Evolutionary conservation across 805 yeast species (phyloP).

Genomic region (Yamadazyma sp.): DNA sequence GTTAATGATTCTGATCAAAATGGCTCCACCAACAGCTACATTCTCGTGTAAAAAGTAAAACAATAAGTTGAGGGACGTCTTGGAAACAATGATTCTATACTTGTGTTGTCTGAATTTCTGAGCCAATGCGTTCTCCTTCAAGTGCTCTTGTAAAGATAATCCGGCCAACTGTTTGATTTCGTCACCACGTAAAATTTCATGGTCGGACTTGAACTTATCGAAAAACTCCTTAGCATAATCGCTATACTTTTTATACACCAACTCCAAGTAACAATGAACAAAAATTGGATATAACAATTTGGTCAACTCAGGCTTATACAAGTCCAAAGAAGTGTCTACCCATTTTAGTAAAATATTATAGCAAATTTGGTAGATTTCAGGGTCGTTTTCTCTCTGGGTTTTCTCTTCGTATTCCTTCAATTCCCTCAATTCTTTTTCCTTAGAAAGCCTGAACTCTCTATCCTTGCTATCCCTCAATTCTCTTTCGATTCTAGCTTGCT

Average conservation of each 20-base stretch:
- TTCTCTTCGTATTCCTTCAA: conserved; percentile 44
- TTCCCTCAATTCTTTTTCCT: conserved; percentile 40
- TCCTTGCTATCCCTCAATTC: conserved; percentile 42
- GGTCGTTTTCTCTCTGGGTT: conserved; percentile 51
- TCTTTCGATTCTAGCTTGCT: conserved; percentile 32
- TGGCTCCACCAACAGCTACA: conserved; percentile 88
- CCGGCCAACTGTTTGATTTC: conserved; percentile 75
- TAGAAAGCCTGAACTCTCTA: conserved; percentile 34
- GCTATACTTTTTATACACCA: conserved; percentile 62
- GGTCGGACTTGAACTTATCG: conserved; percentile 72
- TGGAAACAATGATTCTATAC: conserved; percentile 73
- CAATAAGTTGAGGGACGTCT: conserved; percentile 80
- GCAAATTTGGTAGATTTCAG: conserved; percentile 75
- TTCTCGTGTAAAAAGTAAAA: conserved; percentile 87
- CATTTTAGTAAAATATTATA: conserved; percentile 79
- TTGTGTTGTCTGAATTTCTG: conserved; percentile 69
- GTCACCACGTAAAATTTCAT: conserved; percentile 68
- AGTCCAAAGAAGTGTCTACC: conserved; percentile 88
- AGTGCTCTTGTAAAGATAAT: conserved; percentile 75
- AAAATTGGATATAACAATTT: conserved; percentile 89
- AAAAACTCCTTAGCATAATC: conserved; percentile 71
- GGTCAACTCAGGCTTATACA: conserved; percentile 84
- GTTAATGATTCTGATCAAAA: conserved; percentile 81
- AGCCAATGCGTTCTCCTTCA: conserved; percentile 80
- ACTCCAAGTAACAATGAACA: conserved; percentile 80